Base-by-base conservation (phyloP, 495 filamentous ascomycete species). In the Aspergillus baeticus region DNA sequence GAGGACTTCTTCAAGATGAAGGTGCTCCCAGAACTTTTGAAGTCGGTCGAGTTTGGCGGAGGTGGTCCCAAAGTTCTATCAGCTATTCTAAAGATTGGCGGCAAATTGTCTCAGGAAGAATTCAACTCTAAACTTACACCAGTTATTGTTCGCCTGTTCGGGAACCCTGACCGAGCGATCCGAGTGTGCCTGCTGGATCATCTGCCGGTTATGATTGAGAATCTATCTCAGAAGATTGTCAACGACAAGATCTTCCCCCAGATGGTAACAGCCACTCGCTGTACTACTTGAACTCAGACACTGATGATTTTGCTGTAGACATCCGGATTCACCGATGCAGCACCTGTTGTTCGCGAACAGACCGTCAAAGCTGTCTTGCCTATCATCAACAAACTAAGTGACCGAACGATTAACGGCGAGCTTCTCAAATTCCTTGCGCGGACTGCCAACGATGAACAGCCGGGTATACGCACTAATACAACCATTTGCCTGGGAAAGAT, bases 1-100 rank as follows among this genome's bases (percentile, higher is more conserved):
- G 94, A 97, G 63, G 92, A 96, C 51, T 98, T 94, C 68, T 94
- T 97, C 77, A 96, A 92, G 67, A 89, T 94, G 84, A 98, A 98
- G 63, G 84, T 98, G 10, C 80, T 98, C 14, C 94, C 94, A 1
- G 94, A 98, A 67, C 76, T 98, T n/a, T 77, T 98, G 0, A 98
- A 97, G 63, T 94, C 91, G 0, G 91, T 98, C 8, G 94, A 98
- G 63, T 98, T 96, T 71, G 95, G 94, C 21, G 94, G 94, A 21
- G 94, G 95, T 37, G 94, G 94, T 0, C 88, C 93, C 0, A 96
- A 96, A 63, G 92, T 95, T 6, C 91, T 98, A 54, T 74, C 78
- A 0, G 84, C 93, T 6, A 88, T 96, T 15, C 84, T 97, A 75
- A 94, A 94, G 63, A 96, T 98, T 63, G 85, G 89, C 11, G 76